Base-by-base conservation (phyloP, 2,329 filamentous ascomycete genomes). In the Chaetothyriales sp. region DNA sequence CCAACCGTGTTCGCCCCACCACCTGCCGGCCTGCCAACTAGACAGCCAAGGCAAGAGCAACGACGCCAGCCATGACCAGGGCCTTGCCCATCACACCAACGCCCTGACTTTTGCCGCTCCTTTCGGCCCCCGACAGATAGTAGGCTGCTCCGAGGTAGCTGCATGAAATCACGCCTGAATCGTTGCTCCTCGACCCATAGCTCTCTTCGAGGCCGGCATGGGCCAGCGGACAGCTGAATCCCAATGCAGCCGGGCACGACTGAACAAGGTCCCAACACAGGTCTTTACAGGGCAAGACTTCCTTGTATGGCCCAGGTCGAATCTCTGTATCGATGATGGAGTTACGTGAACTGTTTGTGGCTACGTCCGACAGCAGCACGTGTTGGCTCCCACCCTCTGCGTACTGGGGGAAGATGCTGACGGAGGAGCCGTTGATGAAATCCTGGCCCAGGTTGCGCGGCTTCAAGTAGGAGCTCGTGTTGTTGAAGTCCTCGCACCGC, bases 241-340 rank as follows among this genome's bases (percentile, higher is more conserved):
- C 73, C 59, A 98, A 70, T 0, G 74, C 68, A 0, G 87, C 76
- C 0, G 92, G 90, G 67, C 92, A 98, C 62, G 78, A 86, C 67
- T 84, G 81, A 9, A 94, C 85, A 1, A 98, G 74, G 49, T 83
- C 79, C 64, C 88, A 92, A 69, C 92, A 98, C 48, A 95, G 69
- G 57, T 94, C 84, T 54, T 85, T 78, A 62, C 90, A 96, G 0
- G 92, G 92, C 7, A 95, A 70, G 18, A 96, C 72, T 69, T 98
- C 92, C 63, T 89, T 93, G 68, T 98, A 96, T 0, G 92, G 92
- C 0, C 92, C 92, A 0, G 92, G 89, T 55, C 74, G 68, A 52
- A 96, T 79, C 1, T 69, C 58, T 1, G 71, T 60, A 61, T 95
- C 88, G 58, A 96, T 92, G 46, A 78, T 68, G 0, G 74, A 63